Base-by-base conservation (phyloP, 2,329 filamentous ascomycete genomes). In the Cladosporium velox region DNA sequence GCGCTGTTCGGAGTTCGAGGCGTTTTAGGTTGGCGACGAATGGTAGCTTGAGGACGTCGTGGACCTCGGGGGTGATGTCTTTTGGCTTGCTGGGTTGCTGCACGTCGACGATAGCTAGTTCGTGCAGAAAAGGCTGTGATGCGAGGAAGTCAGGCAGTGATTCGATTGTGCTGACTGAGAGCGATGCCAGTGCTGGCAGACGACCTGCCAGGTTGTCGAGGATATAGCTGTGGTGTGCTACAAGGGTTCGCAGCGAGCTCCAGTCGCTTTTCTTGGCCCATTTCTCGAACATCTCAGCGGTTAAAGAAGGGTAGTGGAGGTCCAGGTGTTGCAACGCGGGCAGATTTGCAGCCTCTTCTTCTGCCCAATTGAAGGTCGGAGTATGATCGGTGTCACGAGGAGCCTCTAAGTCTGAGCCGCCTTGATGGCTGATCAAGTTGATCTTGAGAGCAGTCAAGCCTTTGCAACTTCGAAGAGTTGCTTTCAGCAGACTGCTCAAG, bases 241-340 rank as follows among this genome's bases (percentile, higher is more conserved):
- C 32, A 4, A 64, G 35, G 7, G 34, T 41, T 6, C 26, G 49
- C 8, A 64, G 24, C 2, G 35, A 26, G 4, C 18, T 30, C 61
- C 61, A 64, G 4, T 47, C 32, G 1, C 61, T 51, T 34, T 64
- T 35, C 18, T 12, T 24, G 15, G 61, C 26, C 61, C 61, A 64
- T 1, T n/a, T 2, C 7, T 38, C 26, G 21, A 64, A 64, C 3
- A 7, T 18, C n/a, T 47, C 51, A n/a, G 26, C 35, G 4, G 30
- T 24, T 15, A 63, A 11, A 28, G 51, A 18, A 5, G 51, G 51
- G 21, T 24, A 47, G 14, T 47, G 26, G 35, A 64, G 51, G 26
- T 57, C 34, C 26, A 64, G n/a, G 18, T 55, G 26, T 26, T 30
- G 51, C 51, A 64, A 47, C 3, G 61, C 35, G 24, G 61, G 61